Base-by-base conservation (phyloP, 2,329 filamentous ascomycete species). In the Trichoderma sp. region DNA sequence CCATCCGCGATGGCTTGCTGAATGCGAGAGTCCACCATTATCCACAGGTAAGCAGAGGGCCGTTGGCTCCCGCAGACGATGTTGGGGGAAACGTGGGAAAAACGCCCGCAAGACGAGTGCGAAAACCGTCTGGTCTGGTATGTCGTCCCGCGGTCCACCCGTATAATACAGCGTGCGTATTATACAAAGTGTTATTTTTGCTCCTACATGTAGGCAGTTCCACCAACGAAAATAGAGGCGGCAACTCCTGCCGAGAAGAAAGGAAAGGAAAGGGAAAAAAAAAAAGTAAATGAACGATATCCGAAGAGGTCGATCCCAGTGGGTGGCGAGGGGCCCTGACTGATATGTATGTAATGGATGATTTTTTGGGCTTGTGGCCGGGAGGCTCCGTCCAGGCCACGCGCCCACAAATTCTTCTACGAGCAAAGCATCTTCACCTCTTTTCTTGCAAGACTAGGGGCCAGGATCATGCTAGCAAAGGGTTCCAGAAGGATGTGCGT, bases 1-100 rank as follows among this genome's bases (percentile, higher is more conserved):
- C 80, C 80, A 46, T 75, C 76, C 18, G 75, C 77, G 58, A 81
- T 75, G 51, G 80, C 80, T 65, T 75, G 70, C 14, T 71, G 49
- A 51, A 78, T 74, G 56, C 72, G 72, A 3, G 73, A 65, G 54
- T 77, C 75, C 37, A 71, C 67, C 75, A 77, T 77, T 21, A 30
- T 66, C 52, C 52, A 13, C 24, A 66, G 8, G 18, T 32, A 32
- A 51, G 26, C 37, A 51, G 11, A 16, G 51, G 32, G 52, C 3
- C 3, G 52, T 46, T 28, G 43, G 24, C 26, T 43, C 39, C 51
- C 21, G 59, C n/a, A n/a, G n/a, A n/a, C n/a, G n/a, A n/a, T n/a
- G n/a, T n/a, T n/a, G n/a, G n/a, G n/a, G n/a, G n/a, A n/a, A 43
- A 43, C 39, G 32, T 34, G 32, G 32, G 39, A n/a, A 24, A 16